Evolutionary conservation across 371 early-diverging fungal genomes (phyloP), one percentile per base, ranked within the genome.

Genomic region (Blakeslea trispora): DNA sequence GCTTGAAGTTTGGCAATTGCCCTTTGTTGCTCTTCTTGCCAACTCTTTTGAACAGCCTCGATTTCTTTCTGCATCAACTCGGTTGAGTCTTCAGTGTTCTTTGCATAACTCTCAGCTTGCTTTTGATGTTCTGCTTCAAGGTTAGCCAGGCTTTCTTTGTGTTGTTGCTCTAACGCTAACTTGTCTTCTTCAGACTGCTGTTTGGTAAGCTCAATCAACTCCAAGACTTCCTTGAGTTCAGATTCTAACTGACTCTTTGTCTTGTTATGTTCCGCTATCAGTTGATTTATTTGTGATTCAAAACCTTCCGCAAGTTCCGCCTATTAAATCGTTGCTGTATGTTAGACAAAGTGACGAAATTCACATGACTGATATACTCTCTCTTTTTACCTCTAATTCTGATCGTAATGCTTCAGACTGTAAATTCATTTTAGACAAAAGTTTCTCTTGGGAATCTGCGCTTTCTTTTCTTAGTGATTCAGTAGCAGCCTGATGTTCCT

Each of bases 41-140:
- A 61, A 23, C 19, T 31, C 35, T 50, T 11, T 50, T 66, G 61
- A 23, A 51, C 45, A 9, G 67, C 47, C 31, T 73, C 72, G 8
- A 74, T 66, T 42, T 77, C 72, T 28, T 71, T 67, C 24, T 68
- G 63, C 50, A 77, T 57, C 23, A 50, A 64, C 23, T 61, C 63
- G 3, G 57, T 68, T 18, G 39, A 58, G 34, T 53, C 69, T 47
- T 71, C 73, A 64, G 58, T 75, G 59, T 24, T 66, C 47, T 58
- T 70, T 40, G 50, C 73, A 61, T 45, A 58, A 45, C 40, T 61
- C 52, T 55, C 59, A n/a, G 32, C 43, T 50, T 57, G 44, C 15
- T 17, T 13, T 40, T 60, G 44, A 3, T 55, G 47, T 19, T 64
- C 61, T 34, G 50, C 52, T 18, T 57, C 43, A 35, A 60, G 31